Evolutionary conservation across 2,329 filamentous ascomycete genomes (phyloP).

Genomic region (Leptographium procerum): DNA sequence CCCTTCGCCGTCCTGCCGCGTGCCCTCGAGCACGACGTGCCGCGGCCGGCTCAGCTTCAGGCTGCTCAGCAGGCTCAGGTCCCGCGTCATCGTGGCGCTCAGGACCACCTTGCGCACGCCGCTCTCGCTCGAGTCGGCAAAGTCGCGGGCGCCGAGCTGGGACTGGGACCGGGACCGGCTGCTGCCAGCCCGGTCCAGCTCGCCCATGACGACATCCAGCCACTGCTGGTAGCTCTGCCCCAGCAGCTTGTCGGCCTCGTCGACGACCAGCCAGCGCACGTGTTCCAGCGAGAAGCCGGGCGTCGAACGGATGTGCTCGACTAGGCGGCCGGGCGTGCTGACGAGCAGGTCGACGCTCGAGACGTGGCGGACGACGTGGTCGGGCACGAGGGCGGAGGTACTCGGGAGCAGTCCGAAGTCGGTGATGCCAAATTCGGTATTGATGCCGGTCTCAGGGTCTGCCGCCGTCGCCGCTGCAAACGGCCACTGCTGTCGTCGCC

Average conservation of each 20-base stretch:
- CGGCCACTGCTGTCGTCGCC: slow-evolving; percentile 25
- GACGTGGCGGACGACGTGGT: slow-evolving; percentile 52
- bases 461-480: slow-evolving; percentile 15
- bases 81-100: slow-evolving; percentile 84
- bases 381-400: slow-evolving; percentile 19
- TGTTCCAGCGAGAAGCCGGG: slow-evolving; percentile 68
- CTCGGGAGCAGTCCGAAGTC: slow-evolving; percentile 8
- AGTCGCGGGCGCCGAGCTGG: slow-evolving; percentile 39
- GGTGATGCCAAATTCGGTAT: no score
- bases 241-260: slow-evolving; percentile 86
- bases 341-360: slow-evolving; percentile 81
- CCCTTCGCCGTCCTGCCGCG: slow-evolving; percentile 19
- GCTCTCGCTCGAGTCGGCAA: slow-evolving; percentile 37
- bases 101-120: slow-evolving; percentile 71
- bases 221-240: slow-evolving; percentile 90
- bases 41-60: slow-evolving; percentile 63
- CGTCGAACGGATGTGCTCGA: slow-evolving; percentile 81
- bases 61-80: slow-evolving; percentile 67
- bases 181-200: slow-evolving; percentile 34
- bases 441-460: slow-evolving; percentile 27
- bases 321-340: slow-evolving; percentile 81
- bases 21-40: slow-evolving; percentile 61
- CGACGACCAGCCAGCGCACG: slow-evolving; percentile 80
- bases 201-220: slow-evolving; percentile 61
- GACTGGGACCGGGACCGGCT: no score